A percentile compares a stretch with the other conserved stretches of the same genome.
These are phyloP conservation scores for Emericellopsis cladophorae DNA, from an alignment of 2,329 filamentous ascomycete genomes.

Conservation along the genomic window DNA sequence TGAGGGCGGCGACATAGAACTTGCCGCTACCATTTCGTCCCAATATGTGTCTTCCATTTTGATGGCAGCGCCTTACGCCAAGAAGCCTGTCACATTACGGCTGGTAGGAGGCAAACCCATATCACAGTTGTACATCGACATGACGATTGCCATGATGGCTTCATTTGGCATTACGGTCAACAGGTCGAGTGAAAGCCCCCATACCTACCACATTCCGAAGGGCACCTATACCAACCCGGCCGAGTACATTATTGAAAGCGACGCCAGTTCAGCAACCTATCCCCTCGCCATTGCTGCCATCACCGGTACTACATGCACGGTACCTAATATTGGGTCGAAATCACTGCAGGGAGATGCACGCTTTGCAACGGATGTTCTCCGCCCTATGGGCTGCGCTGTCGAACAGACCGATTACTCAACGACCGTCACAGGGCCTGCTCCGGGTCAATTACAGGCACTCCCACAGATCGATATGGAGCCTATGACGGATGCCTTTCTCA, in stretches of 20 bases:
- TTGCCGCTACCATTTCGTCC: conserved; percentile 93
- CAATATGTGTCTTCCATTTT: conserved; percentile 96
- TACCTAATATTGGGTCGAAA: conserved; percentile 87
- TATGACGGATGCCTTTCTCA: conserved; percentile 98
- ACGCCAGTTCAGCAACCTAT: conserved; percentile 95
- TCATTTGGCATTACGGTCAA: conserved; percentile 76
- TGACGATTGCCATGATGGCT: conserved; percentile 97
- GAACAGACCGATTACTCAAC: conserved; percentile 76
- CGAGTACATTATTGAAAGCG: conserved; percentile 88
- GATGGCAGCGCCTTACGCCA: conserved; percentile 95
- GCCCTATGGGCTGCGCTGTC: conserved; percentile 88
- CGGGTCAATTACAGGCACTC: conserved; percentile 62
- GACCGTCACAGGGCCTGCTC: conserved; percentile 78
- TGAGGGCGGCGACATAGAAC: conserved; percentile 74
- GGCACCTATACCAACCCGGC: conserved; percentile 71
- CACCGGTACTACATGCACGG: conserved; percentile 86
- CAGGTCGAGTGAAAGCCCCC: conserved; percentile 62
- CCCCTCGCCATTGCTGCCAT: conserved; percentile 90
- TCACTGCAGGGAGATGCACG: conserved; percentile 91
- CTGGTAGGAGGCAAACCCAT: conserved; percentile 96
- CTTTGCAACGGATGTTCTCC: conserved; percentile 81
- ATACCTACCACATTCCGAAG: conserved; percentile 90
- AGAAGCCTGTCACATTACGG: conserved; percentile 78
- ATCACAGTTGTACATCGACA: conserved; percentile 93
- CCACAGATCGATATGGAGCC: conserved; percentile 92